Evolutionary conservation across 1,139 yeast species (phyloP).

Genomic region (Geotrichum klebahnii): DNA sequence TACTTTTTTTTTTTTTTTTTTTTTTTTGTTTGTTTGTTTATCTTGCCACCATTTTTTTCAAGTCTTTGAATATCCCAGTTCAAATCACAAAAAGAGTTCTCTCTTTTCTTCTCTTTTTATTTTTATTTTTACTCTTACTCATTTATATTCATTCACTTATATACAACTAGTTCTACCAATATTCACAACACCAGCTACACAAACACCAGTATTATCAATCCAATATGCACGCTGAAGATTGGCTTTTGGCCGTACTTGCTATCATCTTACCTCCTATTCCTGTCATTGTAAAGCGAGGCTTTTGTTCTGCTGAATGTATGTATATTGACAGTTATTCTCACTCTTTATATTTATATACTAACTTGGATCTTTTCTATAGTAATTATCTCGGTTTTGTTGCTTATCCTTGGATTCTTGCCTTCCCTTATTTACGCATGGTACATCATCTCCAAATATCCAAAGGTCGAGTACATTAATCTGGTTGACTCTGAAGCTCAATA

Average conservation of each 20-base stretch:
- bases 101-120: too few species aligned
- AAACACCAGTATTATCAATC: too few species aligned
- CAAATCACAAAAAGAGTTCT: too few species aligned
- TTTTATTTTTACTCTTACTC: too few species aligned
- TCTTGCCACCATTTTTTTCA: too few species aligned
- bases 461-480: conserved; percentile 16
- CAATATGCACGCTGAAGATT: conserved; percentile 23
- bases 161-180: too few species aligned
- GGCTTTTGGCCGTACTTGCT: conserved; percentile 32
- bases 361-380: conserved; percentile 30
- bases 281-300: conserved; percentile 62
- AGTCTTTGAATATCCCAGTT: too few species aligned
- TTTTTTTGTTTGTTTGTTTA: too few species aligned
- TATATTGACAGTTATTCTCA: too few species aligned
- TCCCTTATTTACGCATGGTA: conserved; percentile 48
- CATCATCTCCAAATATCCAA: conserved; percentile 40
- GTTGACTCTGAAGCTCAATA: conserved; percentile 10
- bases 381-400: conserved; percentile 63
- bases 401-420: conserved; percentile 71
- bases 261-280: conserved; percentile 69
- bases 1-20: too few species aligned
- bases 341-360: background rate
- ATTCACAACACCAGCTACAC: too few species aligned
- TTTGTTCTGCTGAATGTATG: conserved; percentile 53
- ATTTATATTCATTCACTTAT: too few species aligned